Conservation (phyloP, 768 basidiomycete species). For the Cystofilobasidium capitatum region DNA sequence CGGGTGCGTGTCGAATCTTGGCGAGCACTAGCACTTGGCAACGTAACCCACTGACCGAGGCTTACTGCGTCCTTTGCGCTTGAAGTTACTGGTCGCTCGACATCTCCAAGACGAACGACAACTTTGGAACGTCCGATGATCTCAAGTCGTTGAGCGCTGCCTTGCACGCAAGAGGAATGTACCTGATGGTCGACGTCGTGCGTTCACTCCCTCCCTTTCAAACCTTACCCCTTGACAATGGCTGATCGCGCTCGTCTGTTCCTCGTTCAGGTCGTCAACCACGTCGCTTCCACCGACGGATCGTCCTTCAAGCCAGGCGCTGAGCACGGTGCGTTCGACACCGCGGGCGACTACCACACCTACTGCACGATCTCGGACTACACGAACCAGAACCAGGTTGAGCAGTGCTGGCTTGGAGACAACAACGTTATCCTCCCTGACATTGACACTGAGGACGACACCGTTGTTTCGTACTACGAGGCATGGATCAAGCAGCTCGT, state of each 20-base stretch:
- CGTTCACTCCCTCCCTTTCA: no score
- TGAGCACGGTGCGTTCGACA: slow-evolving; percentile 32
- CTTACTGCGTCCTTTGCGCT: neutral
- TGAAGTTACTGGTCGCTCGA: slow-evolving; percentile 35
- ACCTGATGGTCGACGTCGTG: slow-evolving; percentile 34
- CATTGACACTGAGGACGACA: slow-evolving; percentile 56
- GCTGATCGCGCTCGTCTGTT: neutral
- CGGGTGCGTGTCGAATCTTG: slow-evolving; percentile 30
- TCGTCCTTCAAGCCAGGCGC: slow-evolving; percentile 47
- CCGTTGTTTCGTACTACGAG: slow-evolving; percentile 55
- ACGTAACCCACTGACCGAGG: neutral
- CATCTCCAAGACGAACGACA: slow-evolving; percentile 35
- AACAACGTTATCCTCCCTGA: slow-evolving; percentile 63
- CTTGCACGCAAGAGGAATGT: slow-evolving; percentile 38
- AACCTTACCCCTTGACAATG: no score
- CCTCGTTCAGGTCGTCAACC: slow-evolving; percentile 54
- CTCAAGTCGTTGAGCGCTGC: slow-evolving; percentile 36
- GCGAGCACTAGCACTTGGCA: no score
- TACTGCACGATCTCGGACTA: slow-evolving; percentile 62
- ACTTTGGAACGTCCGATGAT: slow-evolving; percentile 37
- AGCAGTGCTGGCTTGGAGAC: slow-evolving; percentile 56
- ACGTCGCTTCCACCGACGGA: slow-evolving; percentile 58
- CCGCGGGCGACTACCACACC: slow-evolving; percentile 49
- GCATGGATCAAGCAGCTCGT: slow-evolving; percentile 63
- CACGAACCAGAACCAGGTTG: slow-evolving; percentile 54